phyloP scores from a whole-genome alignment of 768 basidiomycete genomes.

The Boletus rubescentipes region DNA sequence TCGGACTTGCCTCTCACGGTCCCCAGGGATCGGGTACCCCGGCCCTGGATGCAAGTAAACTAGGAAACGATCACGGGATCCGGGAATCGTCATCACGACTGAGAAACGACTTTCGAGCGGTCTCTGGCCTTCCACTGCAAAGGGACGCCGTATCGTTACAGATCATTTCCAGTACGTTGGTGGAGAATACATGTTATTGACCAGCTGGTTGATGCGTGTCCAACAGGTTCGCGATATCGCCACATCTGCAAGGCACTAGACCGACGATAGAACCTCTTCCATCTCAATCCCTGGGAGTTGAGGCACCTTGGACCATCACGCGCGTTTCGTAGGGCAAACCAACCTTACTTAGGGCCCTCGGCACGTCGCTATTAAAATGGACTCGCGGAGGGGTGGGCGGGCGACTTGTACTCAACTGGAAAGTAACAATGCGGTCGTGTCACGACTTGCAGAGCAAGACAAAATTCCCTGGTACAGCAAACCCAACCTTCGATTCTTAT shows the following conservation, averaged over 20 bases:
- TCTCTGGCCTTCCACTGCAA: background rate
- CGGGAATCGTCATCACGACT: no score
- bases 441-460: conserved; percentile 37
- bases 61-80: no score
- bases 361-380: conserved; percentile 3
- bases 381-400: background rate
- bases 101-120: no score
- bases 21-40: no score
- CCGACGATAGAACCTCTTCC: no score
- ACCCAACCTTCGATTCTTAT: conserved; percentile 54
- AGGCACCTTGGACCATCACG: no score
- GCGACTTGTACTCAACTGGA: background rate
- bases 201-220: background rate
- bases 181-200: background rate
- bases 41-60: no score
- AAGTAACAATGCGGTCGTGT: conserved; percentile 15
- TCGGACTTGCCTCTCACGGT: no score
- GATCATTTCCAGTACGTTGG: background rate
- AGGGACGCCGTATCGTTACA: background rate
- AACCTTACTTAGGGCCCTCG: background rate
- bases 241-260: no score
- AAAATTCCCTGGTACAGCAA: conserved; percentile 56
- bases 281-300: no score
- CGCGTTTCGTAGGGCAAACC: background rate
- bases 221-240: background rate